A percentile compares a stretch with the other conserved stretches of the same genome.
phyloP scores from a whole-genome alignment of 140 eudicot species.

The Cichorium intybus region DNA sequence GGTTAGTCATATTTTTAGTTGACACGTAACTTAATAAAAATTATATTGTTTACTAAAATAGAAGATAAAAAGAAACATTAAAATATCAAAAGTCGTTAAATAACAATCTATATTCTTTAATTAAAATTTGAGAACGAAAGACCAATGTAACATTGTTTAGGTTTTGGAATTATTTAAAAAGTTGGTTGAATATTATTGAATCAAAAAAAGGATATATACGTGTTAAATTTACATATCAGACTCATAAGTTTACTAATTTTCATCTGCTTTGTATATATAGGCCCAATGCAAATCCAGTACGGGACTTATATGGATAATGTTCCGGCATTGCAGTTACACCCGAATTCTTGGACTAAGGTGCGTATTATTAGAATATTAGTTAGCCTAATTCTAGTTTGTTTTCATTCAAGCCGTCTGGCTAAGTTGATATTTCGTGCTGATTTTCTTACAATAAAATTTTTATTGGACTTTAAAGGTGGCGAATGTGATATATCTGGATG shows the following conservation, averaged over 20 bases:
- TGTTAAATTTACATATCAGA: no score
- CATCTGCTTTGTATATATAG: background rate
- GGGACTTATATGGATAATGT: constrained; percentile 16
- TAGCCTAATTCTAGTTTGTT: background rate
- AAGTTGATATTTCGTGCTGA: background rate
- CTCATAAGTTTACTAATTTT: background rate
- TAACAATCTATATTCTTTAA: no score
- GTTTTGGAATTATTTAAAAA: no score
- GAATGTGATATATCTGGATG: constrained; percentile 21
- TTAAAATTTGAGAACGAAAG: no score
- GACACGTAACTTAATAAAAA: no score
- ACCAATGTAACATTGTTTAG: no score
- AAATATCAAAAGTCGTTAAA: no score
- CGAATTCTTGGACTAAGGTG: constrained; percentile 29
- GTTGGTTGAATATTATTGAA: no score
- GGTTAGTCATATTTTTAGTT: no score
- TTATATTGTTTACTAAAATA: no score
- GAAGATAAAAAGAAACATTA: no score
- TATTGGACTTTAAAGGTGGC: constrained; percentile 8
- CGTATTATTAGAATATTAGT: background rate
- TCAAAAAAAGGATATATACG: no score
- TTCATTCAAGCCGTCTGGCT: background rate
- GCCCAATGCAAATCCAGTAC: constrained; percentile 11
- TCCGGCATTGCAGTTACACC: constrained; percentile 16
- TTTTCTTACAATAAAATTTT: background rate